Evolutionary conservation across 768 basidiomycete genomes (phyloP).

Genomic region (Amanita rubescens): DNA sequence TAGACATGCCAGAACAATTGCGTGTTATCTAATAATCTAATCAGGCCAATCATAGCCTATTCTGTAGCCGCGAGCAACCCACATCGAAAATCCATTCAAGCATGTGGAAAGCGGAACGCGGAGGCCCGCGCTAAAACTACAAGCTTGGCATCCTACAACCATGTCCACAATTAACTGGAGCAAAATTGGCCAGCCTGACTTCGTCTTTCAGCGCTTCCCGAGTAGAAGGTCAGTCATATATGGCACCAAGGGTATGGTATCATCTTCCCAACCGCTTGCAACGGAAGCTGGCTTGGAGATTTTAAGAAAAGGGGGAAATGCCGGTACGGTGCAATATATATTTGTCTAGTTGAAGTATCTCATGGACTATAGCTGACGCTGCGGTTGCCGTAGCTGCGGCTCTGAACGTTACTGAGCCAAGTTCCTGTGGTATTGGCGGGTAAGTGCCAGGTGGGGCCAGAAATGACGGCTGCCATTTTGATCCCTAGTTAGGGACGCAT

Average conservation of each 20-base stretch:
- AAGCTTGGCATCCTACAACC: neutral
- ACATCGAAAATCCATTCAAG: too few relatives aligned
- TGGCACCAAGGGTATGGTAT: conserved; percentile 80
- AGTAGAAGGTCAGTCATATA: conserved; percentile 85
- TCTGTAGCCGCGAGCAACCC: neutral
- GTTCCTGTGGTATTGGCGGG: conserved; percentile 91
- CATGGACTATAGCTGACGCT: conserved; percentile 60
- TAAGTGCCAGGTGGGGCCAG: conserved; percentile 22
- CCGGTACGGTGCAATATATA: conserved; percentile 43
- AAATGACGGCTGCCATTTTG: conserved; percentile 10
- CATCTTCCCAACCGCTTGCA: conserved; percentile 87
- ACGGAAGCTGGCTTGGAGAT: conserved; percentile 90
- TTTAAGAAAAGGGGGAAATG: conserved; percentile 89
- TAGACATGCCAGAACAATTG: conserved; percentile 32
- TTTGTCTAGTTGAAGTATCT: neutral
- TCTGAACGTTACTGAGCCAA: conserved; percentile 86
- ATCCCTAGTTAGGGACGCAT: conserved; percentile 57
- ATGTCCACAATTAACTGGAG: conserved; percentile 42
- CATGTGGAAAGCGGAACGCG: too few relatives aligned
- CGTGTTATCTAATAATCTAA: conserved; percentile 6
- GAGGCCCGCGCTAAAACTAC: too few relatives aligned
- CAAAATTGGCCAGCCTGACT: conserved; percentile 62
- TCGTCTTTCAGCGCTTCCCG: conserved; percentile 61
- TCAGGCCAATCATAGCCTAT: neutral
- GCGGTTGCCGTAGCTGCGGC: conserved; percentile 92